A percentile compares a stretch with the other conserved stretches of the same genome.
phyloP scores from a whole-genome alignment of 1,284 basidiomycete genomes.

The Athelia sp. region DNA sequence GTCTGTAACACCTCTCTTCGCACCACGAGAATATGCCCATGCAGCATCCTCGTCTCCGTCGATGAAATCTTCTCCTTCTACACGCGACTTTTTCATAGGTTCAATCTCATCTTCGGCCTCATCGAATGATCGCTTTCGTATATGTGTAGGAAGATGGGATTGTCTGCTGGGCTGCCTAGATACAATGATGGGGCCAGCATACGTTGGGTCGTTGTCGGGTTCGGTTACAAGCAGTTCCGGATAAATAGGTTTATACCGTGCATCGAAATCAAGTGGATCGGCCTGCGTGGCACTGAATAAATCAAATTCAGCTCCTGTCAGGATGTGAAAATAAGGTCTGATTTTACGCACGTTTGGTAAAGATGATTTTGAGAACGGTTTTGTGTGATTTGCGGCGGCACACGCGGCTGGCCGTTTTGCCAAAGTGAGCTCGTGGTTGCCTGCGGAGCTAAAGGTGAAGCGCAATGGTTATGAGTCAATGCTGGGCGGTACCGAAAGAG shows the following conservation, averaged over 20 bases:
- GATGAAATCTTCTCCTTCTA: slow-evolving; percentile 39
- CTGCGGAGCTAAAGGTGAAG: not conserved
- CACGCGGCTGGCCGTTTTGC: not conserved
- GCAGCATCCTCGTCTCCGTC: slow-evolving; percentile 42
- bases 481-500: not conserved
- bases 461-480: not conserved
- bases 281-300: slow-evolving; percentile 1
- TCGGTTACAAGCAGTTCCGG: slow-evolving; percentile 16
- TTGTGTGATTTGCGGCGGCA: not conserved
- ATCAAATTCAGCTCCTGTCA: slow-evolving; percentile 6
- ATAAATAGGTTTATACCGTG: slow-evolving; percentile 29
- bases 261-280: slow-evolving; percentile 19
- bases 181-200: slow-evolving; percentile 13
- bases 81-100: slow-evolving; percentile 45
- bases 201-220: slow-evolving; percentile 1
- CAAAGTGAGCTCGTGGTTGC: not conserved
- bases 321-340: too few relatives aligned
- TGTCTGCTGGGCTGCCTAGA: slow-evolving; percentile 18
- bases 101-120: slow-evolving; percentile 37
- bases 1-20: slow-evolving; percentile 41
- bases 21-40: slow-evolving; percentile 39
- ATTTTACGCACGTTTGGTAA: not conserved
- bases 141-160: not conserved
- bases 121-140: slow-evolving; percentile 36
- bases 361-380: not conserved